Conservation (phyloP, 768 basidiomycete genomes). For the Hebeloma cylindrosporum region DNA sequence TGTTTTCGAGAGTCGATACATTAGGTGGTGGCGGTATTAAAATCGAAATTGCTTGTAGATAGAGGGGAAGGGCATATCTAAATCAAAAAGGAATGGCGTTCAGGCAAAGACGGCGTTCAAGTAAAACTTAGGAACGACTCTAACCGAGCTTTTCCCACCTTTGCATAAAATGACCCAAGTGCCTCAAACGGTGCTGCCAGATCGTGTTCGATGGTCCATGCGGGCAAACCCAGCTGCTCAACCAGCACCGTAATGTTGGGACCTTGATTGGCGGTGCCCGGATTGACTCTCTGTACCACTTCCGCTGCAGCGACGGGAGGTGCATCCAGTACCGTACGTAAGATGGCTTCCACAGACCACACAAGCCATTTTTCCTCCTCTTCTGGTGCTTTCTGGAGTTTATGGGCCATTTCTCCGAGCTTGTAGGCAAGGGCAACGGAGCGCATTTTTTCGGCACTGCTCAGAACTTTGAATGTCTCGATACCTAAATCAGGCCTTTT, state of each 20-base stretch:
- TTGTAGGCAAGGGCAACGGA: slow-evolving; percentile 42
- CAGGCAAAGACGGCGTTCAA: background rate
- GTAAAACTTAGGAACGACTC: slow-evolving; percentile 47
- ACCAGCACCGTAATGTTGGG: slow-evolving; percentile 34
- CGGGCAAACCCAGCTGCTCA: slow-evolving; percentile 55
- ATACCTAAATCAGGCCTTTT: slow-evolving; percentile 13
- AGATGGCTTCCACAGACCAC: slow-evolving; percentile 43
- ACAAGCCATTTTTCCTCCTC: slow-evolving; percentile 46
- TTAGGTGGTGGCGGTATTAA: slow-evolving; percentile 51
- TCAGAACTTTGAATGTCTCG: slow-evolving; percentile 17
- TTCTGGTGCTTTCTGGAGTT: slow-evolving; percentile 30
- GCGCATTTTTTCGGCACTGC: slow-evolving; percentile 30
- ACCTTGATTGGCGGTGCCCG: slow-evolving; percentile 7
- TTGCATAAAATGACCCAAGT: slow-evolving; percentile 60
- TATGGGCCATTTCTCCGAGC: slow-evolving; percentile 42
- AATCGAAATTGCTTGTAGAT: slow-evolving; percentile 63
- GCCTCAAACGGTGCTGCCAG: slow-evolving; percentile 69
- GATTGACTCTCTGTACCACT: background rate
- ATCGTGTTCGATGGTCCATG: slow-evolving; percentile 59
- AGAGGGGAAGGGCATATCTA: slow-evolving; percentile 65
- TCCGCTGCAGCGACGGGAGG: slow-evolving; percentile 13
- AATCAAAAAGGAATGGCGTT: background rate
- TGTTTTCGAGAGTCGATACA: slow-evolving; percentile 43
- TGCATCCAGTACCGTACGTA: slow-evolving; percentile 34
- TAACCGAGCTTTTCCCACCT: slow-evolving; percentile 54